Evolutionary conservation across 163 green algal genomes (phyloP), one percentile per base, ranked within the genome.

Genomic region (Smithsoniella earleae): DNA sequence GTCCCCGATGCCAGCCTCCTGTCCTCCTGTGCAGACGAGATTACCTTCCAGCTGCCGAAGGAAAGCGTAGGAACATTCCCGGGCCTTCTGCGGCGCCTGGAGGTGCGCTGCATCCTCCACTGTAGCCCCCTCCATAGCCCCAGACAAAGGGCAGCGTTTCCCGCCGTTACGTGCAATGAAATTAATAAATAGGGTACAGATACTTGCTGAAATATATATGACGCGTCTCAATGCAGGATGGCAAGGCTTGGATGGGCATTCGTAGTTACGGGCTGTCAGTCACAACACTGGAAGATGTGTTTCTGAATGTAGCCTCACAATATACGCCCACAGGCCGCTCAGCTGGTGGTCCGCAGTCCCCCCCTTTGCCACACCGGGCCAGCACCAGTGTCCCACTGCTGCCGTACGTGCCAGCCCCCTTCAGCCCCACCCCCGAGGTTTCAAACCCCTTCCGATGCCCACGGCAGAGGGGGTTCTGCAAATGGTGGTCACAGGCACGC

Each of bases 221-320:
- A n/a, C n/a, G n/a, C n/a, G n/a, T n/a, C n/a, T n/a, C n/a, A 36
- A 27, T 73, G 28, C 75, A 80, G 75, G n/a, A 74, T 78, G 36
- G 36, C 78, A 64, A 64, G 46, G 49, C 22, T 18, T 52, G 66
- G 3, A 75, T 88, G 54, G 76, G 79, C 3, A 73, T 91, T 10
- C 31, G 64, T 18, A 78, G 75, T 55, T 91, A 87, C 62, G 86
- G 87, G 6, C 73, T 92, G 36, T 83, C 78, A 2, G 78, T 89
- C 27, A 92, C 87, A 0, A 91, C 87, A 0, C 77, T 92, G 18
- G 87, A 92, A 66, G 87, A 92, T 76, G 86, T 90, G 8, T 86
- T 84, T 43, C 77, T 87, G 8, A 31, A 45, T 37, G 78, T 84
- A 40, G 82, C 49, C 0, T 10, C 49, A 6, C 25, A 64, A 27